phyloP scores from a whole-genome alignment of 768 basidiomycete species.

The Kockovaella imperatae region DNA sequence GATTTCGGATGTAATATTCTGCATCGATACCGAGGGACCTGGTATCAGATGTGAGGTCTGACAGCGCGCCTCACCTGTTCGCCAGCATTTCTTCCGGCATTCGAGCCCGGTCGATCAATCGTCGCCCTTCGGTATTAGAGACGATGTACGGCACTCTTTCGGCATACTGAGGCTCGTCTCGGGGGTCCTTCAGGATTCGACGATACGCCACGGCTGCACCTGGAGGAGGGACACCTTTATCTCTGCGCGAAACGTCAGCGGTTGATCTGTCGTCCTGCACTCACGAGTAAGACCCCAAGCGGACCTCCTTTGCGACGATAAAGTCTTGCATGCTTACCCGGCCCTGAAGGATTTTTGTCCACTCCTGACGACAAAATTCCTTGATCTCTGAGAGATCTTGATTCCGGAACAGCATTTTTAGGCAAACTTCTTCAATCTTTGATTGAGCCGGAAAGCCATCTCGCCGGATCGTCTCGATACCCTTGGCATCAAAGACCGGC shows the following conservation, averaged over 20 bases:
- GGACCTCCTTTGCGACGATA: conserved; percentile 88
- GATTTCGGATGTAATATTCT: conserved; percentile 74
- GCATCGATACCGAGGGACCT: conserved; percentile 74
- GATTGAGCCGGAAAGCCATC: conserved; percentile 84
- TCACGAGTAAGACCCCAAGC: conserved; percentile 85
- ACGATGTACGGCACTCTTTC: conserved; percentile 92
- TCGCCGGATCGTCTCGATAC: conserved; percentile 90
- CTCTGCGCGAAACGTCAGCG: conserved; percentile 50
- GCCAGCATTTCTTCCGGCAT: conserved; percentile 64
- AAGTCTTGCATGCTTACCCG: conserved; percentile 83
- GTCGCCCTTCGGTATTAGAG: conserved; percentile 52
- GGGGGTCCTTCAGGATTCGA: conserved; percentile 63
- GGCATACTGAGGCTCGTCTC: conserved; percentile 80
- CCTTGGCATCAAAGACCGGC: conserved; percentile 88
- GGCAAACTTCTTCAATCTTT: conserved; percentile 82
- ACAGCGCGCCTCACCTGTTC: conserved; percentile 51
- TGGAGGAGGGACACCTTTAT: conserved; percentile 78
- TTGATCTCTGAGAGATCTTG: conserved; percentile 86
- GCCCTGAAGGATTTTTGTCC: conserved; percentile 74
- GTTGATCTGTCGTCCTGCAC: too few relatives aligned
- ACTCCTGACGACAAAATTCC: conserved; percentile 72
- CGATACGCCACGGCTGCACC: conserved; percentile 79
- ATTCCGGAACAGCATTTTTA: conserved; percentile 87
- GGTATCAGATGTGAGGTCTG: not conserved
- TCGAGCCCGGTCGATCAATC: conserved; percentile 67